Conservation (phyloP, 2,329 filamentous ascomycete genomes). For the Arthroderma uncinatum region DNA sequence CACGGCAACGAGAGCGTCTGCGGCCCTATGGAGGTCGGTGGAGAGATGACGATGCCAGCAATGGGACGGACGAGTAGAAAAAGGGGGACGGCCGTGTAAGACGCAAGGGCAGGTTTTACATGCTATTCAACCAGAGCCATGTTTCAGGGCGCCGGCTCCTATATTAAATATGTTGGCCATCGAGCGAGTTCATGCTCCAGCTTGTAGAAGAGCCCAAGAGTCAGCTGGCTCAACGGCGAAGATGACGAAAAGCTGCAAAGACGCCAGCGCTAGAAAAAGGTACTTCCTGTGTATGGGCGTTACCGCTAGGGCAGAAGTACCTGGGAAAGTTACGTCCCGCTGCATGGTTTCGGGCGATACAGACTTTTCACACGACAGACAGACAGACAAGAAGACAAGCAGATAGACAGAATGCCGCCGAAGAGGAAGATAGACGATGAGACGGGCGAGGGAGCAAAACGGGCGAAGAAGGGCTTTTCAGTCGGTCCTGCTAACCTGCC, state of each 20-base stretch:
- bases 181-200: background rate
- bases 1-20: background rate
- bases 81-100: background rate
- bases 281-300: background rate
- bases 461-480: constrained; percentile 60
- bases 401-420: constrained; percentile 10
- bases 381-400: background rate
- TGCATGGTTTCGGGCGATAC: background rate
- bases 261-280: background rate
- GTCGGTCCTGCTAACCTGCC: constrained; percentile 85
- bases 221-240: background rate
- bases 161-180: background rate
- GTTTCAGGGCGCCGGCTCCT: background rate
- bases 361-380: background rate
- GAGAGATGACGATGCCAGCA: constrained; percentile 6
- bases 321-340: background rate
- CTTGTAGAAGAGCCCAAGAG: background rate
- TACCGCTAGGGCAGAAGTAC: background rate
- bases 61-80: background rate
- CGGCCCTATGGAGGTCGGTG: constrained; percentile 15
- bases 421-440: constrained; percentile 15
- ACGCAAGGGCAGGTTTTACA: background rate
- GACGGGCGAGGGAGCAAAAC: background rate
- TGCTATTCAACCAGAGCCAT: background rate
- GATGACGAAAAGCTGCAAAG: background rate